Conservation (phyloP, 2,329 filamentous ascomycete species). For the Decorospora gaudefroyi region DNA sequence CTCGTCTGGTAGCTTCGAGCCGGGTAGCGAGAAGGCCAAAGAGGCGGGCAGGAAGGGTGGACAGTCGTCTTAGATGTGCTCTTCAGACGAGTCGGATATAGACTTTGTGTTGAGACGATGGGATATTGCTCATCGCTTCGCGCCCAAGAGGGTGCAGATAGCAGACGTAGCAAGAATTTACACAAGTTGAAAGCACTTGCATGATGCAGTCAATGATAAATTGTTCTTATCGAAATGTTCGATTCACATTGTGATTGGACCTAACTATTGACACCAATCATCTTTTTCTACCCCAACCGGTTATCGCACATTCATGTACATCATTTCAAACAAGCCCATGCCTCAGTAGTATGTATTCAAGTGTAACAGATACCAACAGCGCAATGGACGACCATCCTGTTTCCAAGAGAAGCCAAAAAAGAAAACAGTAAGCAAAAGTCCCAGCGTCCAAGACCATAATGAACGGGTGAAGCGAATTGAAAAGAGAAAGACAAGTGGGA, state of each 20-base stretch:
- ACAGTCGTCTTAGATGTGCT: constrained; percentile 7
- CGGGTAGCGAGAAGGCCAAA: constrained; percentile 57
- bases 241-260: no score
- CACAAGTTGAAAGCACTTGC: no score
- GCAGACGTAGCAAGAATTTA: no score
- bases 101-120: not conserved
- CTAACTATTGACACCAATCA: no score
- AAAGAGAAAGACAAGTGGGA: not conserved
- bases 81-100: not conserved
- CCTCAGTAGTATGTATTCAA: no score
- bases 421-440: not conserved
- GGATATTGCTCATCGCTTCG: not conserved
- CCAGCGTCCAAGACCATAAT: constrained; percentile 16
- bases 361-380: no score
- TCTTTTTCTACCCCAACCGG: no score
- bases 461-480: constrained; percentile 15
- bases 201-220: no score
- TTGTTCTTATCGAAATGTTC: no score
- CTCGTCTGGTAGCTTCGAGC: constrained; percentile 60
- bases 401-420: not conserved
- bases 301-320: no score
- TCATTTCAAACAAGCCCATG: no score
- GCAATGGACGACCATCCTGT: not conserved
- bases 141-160: constrained; percentile 1
- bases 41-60: constrained; percentile 62